A percentile compares a stretch with the other conserved stretches of the same genome.
Conservation (phyloP, 495 filamentous ascomycete genomes). For the Stereocaulon alpinum region DNA sequence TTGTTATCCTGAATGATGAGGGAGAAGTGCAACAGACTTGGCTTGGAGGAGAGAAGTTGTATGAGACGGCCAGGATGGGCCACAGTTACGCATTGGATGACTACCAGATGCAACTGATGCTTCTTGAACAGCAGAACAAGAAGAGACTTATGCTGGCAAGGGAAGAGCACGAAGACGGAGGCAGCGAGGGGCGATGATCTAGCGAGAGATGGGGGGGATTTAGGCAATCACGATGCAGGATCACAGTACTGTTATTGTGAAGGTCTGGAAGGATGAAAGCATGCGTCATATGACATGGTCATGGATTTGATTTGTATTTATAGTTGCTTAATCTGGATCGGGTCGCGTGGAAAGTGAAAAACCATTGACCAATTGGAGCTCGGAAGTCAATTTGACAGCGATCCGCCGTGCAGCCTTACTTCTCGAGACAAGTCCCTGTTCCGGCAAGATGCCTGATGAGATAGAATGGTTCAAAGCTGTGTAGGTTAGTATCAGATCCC, state of each 20-base stretch:
- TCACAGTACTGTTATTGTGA: not conserved
- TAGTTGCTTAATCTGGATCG: not conserved
- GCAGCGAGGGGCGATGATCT: not conserved
- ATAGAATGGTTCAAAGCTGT: no score
- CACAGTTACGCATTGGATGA: not conserved
- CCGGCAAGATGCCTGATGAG: no score
- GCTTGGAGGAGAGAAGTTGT: slow-evolving; percentile 35
- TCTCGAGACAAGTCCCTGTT: no score
- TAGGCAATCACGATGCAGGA: not conserved
- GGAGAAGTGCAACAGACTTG: slow-evolving; percentile 39
- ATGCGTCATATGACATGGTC: not conserved
- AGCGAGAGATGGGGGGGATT: not conserved
- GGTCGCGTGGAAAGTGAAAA: no score
- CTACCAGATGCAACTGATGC: slow-evolving; percentile 10
- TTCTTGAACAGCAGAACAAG: slow-evolving; percentile 6
- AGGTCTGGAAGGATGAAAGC: not conserved
- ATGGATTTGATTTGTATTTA: not conserved
- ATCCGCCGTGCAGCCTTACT: no score
- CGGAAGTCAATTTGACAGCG: no score
- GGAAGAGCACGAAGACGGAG: not conserved
- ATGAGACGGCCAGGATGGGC: not conserved
- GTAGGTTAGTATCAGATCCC: no score
- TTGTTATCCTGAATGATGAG: slow-evolving; percentile 34
- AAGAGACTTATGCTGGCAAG: slow-evolving; percentile 5
- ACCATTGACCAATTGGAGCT: no score